A percentile compares a stretch with the other conserved stretches of the same genome.
Conservation (phyloP, 1,139 yeast genomes). For the Fermentozyma sake region DNA sequence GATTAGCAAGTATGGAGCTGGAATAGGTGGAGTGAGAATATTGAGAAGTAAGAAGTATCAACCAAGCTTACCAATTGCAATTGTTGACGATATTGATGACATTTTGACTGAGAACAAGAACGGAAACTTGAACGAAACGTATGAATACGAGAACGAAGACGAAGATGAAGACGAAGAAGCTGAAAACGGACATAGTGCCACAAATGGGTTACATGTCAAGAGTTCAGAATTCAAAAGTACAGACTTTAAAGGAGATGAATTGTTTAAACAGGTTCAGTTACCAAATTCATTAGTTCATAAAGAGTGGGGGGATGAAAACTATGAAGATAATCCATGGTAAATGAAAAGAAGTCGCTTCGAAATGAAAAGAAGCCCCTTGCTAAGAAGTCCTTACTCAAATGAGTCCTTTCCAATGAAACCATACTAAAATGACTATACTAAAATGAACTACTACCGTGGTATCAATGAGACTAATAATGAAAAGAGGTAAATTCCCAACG, state of each 20-base stretch:
- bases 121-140: conserved; percentile 29
- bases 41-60: conserved; percentile 48
- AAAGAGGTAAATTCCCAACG: too few relatives aligned
- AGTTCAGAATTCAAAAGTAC: conserved; percentile 1
- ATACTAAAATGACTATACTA: too few relatives aligned
- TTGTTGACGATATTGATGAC: conserved; percentile 63
- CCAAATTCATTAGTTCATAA: conserved; percentile 53
- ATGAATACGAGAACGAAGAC: conserved; percentile 27
- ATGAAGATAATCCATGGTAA: conserved; percentile 48
- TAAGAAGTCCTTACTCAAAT: too few relatives aligned
- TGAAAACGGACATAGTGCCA: conserved; percentile 8
- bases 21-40: conserved; percentile 49
- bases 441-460: too few relatives aligned
- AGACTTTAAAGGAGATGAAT: conserved; percentile 40
- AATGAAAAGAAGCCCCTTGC: too few relatives aligned
- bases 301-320: conserved; percentile 41
- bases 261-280: conserved; percentile 46
- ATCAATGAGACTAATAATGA: too few relatives aligned
- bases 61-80: conserved; percentile 57
- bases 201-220: background rate
- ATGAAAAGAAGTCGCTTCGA: too few relatives aligned
- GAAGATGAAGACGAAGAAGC: conserved; percentile 11
- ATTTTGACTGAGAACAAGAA: conserved; percentile 35
- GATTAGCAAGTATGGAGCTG: conserved; percentile 58
- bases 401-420: too few relatives aligned